phyloP scores from a whole-genome alignment of 805 yeast genomes.

The Zygoascus tannicola region DNA sequence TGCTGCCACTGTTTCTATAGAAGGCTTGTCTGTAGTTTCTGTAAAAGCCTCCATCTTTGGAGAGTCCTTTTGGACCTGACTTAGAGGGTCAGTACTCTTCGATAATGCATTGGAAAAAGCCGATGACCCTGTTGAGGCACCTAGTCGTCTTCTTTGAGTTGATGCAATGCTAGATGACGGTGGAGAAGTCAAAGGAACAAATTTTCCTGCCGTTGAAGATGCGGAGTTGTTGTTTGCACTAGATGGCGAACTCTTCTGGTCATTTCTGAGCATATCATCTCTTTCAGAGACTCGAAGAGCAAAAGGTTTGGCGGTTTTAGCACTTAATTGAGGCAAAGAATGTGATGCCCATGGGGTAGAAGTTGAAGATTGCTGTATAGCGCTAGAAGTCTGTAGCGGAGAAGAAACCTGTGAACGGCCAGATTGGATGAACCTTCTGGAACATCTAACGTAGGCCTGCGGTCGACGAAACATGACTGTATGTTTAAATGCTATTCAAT shows the following conservation, averaged over 20 bases:
- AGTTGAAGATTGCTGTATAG: background rate
- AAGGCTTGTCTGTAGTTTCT: background rate
- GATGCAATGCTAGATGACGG: background rate
- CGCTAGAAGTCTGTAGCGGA: background rate
- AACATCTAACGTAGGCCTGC: too few species aligned
- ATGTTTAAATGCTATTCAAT: too few species aligned
- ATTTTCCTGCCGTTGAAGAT: background rate
- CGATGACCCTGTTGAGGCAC: background rate
- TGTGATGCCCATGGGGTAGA: background rate
- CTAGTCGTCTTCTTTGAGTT: background rate
- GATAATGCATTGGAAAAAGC: background rate
- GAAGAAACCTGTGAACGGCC: background rate
- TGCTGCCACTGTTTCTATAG: slow-evolving; percentile 2
- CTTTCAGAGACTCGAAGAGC: background rate
- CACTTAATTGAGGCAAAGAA: background rate
- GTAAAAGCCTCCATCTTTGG: too few species aligned
- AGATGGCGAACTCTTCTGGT: background rate
- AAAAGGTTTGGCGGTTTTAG: background rate
- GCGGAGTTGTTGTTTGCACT: background rate
- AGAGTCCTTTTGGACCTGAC: too few species aligned
- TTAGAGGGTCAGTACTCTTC: background rate
- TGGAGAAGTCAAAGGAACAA: background rate
- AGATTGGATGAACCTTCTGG: background rate
- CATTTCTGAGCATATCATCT: too few species aligned
- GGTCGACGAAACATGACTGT: too few species aligned